Conservation (phyloP, 2,329 filamentous ascomycete genomes). For the Fulvia fulva region DNA sequence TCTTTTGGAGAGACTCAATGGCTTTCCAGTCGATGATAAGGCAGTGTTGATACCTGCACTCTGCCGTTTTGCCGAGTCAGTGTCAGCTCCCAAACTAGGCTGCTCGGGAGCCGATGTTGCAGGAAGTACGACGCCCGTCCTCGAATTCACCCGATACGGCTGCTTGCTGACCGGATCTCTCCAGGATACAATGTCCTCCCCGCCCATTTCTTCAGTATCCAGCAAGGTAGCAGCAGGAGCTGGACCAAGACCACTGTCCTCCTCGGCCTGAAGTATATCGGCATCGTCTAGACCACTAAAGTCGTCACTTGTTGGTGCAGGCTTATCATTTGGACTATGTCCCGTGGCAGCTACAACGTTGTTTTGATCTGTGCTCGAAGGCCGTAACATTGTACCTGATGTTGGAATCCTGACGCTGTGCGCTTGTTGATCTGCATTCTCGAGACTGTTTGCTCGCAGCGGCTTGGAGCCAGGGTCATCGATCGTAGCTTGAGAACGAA, state of each 20-base stretch:
- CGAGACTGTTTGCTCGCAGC: neutral
- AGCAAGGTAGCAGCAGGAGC: neutral
- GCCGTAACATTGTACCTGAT: neutral
- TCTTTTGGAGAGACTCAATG: conserved; percentile 33
- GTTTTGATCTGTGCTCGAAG: neutral
- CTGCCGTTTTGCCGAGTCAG: conserved; percentile 6
- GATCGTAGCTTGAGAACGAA: neutral
- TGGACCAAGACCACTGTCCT: neutral
- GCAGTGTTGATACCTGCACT: conserved; percentile 24
- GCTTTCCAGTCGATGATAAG: conserved; percentile 27
- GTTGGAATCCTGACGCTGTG: neutral
- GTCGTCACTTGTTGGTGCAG: conserved; percentile 24
- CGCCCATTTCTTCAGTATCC: neutral
- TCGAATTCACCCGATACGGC: conserved; percentile 49
- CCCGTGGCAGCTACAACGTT: neutral
- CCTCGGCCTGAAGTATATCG: conserved; percentile 15
- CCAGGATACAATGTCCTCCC: conserved; percentile 52
- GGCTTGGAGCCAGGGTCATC: neutral
- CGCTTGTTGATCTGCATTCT: neutral
- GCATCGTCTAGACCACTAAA: conserved; percentile 27
- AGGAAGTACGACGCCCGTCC: conserved; percentile 48
- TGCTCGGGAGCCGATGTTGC: neutral
- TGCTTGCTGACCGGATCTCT: conserved; percentile 57
- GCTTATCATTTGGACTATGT: neutral
- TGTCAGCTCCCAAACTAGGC: neutral